phyloP scores from a whole-genome alignment of 176 grass and related monocot genomes.

The Carex cristatella region DNA sequence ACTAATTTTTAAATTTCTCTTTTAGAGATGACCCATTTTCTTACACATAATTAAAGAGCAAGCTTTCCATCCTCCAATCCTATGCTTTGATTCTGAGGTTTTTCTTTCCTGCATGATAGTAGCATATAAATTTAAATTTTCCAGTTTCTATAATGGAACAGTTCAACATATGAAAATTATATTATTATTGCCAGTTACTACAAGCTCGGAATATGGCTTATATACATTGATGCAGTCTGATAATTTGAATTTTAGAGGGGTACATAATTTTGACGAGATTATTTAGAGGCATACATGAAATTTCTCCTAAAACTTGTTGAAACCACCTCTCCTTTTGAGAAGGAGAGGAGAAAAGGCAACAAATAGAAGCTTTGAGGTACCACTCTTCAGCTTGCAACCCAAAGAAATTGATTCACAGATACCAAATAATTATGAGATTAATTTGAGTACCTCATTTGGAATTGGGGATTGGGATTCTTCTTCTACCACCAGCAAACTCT shows the following conservation, averaged over 20 bases:
- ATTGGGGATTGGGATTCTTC: background rate
- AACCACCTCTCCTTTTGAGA: no score
- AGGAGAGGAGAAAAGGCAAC: background rate
- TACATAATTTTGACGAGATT: no score
- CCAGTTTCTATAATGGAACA: background rate
- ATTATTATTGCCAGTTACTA: background rate
- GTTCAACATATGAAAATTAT: background rate
- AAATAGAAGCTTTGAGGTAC: background rate
- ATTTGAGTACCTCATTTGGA: slow-evolving; percentile 3
- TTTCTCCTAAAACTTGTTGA: no score
- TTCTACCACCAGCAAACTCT: slow-evolving; percentile 5
- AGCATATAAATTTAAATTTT: background rate
- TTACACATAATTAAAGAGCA: slow-evolving; percentile 9
- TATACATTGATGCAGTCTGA: background rate
- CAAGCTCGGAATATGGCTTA: background rate
- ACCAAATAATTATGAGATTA: background rate
- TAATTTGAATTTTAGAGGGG: no score
- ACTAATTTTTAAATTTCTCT: no score
- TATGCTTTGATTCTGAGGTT: background rate
- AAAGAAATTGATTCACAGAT: background rate
- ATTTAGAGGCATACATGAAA: no score
- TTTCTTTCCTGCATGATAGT: background rate
- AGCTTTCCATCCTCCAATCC: slow-evolving; percentile 4
- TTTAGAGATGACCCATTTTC: background rate
- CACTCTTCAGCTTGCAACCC: background rate